phyloP scores from a whole-genome alignment of 1,284 basidiomycete species.

The Boletus subluridellus region DNA sequence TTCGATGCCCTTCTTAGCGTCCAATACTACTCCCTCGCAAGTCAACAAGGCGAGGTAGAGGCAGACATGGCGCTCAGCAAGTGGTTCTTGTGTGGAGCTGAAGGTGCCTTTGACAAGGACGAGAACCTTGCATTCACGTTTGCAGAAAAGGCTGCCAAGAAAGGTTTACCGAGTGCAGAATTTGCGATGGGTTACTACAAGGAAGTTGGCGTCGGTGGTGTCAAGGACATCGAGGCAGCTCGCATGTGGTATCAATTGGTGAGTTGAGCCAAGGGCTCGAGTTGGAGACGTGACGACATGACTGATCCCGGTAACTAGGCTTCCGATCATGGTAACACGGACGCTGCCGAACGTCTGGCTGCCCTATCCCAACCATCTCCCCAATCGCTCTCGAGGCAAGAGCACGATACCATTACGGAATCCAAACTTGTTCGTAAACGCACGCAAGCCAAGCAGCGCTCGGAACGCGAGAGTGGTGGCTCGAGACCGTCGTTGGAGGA shows the following conservation, averaged over 20 bases:
- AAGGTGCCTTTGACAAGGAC: constrained; percentile 83
- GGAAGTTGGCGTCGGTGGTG: constrained; percentile 74
- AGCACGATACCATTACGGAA: constrained; percentile 80
- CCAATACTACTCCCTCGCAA: constrained; percentile 87
- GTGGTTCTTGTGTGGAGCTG: constrained; percentile 91
- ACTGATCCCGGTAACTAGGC: constrained; percentile 45
- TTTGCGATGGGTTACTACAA: constrained; percentile 94
- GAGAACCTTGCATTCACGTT: constrained; percentile 85
- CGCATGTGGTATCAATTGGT: constrained; percentile 69
- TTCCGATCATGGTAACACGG: constrained; percentile 73
- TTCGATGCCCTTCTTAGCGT: constrained; percentile 90
- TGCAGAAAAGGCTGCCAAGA: constrained; percentile 86
- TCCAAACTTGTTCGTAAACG: constrained; percentile 77
- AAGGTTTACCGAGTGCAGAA: constrained; percentile 78
- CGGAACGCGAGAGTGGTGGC: constrained; percentile 42
- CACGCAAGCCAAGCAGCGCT: constrained; percentile 74
- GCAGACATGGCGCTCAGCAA: constrained; percentile 95
- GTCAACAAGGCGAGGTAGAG: constrained; percentile 82
- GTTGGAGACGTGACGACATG: background rate
- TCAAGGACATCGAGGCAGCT: constrained; percentile 64
- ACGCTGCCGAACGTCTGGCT: constrained; percentile 72
- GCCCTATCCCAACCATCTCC: constrained; percentile 62
- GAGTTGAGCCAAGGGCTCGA: constrained; percentile 19
- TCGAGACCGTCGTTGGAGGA: constrained; percentile 26
- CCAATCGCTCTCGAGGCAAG: constrained; percentile 65